Evolutionary conservation across 805 yeast genomes (phyloP), one percentile per base, ranked within the genome.

Genomic region (Diddensiella transvaalensis): DNA sequence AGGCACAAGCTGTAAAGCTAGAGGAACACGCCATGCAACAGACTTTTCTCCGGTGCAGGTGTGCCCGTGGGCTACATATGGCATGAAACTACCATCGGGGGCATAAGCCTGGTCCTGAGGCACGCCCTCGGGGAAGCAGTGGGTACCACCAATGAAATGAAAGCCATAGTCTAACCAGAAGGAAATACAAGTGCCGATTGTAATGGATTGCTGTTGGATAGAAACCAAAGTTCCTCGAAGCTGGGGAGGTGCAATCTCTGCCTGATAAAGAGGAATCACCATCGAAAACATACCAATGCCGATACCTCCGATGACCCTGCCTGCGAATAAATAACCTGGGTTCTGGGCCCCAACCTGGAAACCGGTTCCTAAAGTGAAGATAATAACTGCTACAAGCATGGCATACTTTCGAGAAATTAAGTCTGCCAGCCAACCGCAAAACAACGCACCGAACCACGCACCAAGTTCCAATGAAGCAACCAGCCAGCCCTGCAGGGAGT

Each of bases 361-460:
- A 43, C 56, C 53, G 15, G 63, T 60, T 38, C 68, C 68, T 19
- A 64, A 46, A 44, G 49, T 42, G 58, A 63, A 63, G 23, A 63
- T 46, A 26, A 61, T 44, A 19, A 57, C 56, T 30, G 63, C 87
- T 55, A 75, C 60, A 67, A 79, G 78, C 66, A 83, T 70, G 36
- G 85, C 80, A 59, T 78, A 75, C 61, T 79, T 82, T 61, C 89
- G 72, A 21, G 87, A 87, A 51, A 81, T 73, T 40, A 59, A 70
- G 58, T 83, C 87, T 57, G 76, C 73, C 33, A 80, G 64, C 46
- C 57, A 74, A 3, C 87, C 85, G 47, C 85, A 85, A 11, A 80
- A 64, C 30, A 82, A 60, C 4, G 78, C 78, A 63, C 87, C 87
- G 4, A 55, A 44, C 60, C 60, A 59, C 29, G 62, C 60, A 44